Evolutionary conservation across 305 asterid genomes (phyloP).

Genomic region (Rubia peregrina): DNA sequence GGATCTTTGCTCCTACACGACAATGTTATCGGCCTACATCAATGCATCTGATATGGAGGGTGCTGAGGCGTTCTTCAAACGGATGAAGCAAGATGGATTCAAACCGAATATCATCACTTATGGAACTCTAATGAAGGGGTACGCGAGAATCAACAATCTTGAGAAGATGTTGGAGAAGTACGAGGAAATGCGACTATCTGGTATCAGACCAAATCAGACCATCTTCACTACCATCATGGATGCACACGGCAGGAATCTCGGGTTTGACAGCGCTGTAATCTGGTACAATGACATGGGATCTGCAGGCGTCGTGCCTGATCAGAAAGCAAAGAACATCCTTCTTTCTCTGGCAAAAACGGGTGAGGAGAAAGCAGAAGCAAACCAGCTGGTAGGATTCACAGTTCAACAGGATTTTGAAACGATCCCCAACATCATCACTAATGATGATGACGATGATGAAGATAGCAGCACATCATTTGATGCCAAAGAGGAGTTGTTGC

Average conservation of each 20-base stretch:
- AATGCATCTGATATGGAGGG: constrained; percentile 92
- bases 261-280: constrained; percentile 59
- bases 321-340: constrained; percentile 83
- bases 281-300: constrained; percentile 88
- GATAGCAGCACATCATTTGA: not conserved
- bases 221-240: constrained; percentile 87
- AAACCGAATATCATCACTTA: constrained; percentile 66
- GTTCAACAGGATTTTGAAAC: constrained; percentile 10
- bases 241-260: constrained; percentile 74
- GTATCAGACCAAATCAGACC: constrained; percentile 59
- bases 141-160: constrained; percentile 54
- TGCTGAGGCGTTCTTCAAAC: constrained; percentile 70
- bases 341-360: constrained; percentile 70
- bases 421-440: not conserved
- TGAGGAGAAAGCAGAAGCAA: constrained; percentile 40
- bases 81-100: constrained; percentile 73
- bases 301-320: constrained; percentile 55
- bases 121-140: constrained; percentile 79
- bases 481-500: constrained; percentile 4
- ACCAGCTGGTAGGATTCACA: constrained; percentile 25
- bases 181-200: constrained; percentile 54
- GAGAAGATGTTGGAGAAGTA: constrained; percentile 87
- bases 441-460: constrained; percentile 16
- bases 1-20: constrained; percentile 82
- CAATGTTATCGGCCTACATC: constrained; percentile 78